Conservation (phyloP, 192 early-diverging fungal genomes). For the Phycomyces blakesleeanus region DNA sequence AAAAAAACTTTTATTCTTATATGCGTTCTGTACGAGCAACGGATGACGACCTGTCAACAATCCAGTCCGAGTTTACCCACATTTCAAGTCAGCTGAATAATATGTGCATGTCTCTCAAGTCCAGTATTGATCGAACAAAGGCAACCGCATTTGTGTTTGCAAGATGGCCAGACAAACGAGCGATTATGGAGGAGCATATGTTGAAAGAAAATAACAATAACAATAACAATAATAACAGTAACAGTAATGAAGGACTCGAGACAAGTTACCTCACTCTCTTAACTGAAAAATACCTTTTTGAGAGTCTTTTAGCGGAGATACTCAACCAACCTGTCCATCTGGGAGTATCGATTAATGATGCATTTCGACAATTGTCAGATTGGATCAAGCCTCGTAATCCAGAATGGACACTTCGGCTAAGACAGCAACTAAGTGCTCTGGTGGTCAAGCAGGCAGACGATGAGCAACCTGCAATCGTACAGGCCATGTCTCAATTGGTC, state of each 20-base stretch:
- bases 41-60: constrained; percentile 46
- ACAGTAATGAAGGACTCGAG: constrained; percentile 13
- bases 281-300: constrained; percentile 25
- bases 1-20: constrained; percentile 25
- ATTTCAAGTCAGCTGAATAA: constrained; percentile 27
- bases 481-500: constrained; percentile 4
- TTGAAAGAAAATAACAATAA: neutral
- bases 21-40: constrained; percentile 40
- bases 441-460: constrained; percentile 19
- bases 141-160: constrained; percentile 18
- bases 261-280: constrained; percentile 22
- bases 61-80: constrained; percentile 37
- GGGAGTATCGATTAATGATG: constrained; percentile 18
- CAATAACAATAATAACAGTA: too few relatives aligned
- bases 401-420: constrained; percentile 19
- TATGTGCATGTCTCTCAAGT: constrained; percentile 21
- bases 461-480: neutral
- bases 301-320: constrained; percentile 7
- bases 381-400: constrained; percentile 25
- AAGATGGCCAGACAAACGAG: constrained; percentile 6
- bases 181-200: constrained; percentile 4
- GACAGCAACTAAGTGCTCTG: constrained; percentile 23
- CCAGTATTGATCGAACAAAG: constrained; percentile 7
- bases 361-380: constrained; percentile 17
- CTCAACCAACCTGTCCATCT: constrained; percentile 25